phyloP scores from a whole-genome alignment of 345 rosid species.

The Nephelium lappaceum region DNA sequence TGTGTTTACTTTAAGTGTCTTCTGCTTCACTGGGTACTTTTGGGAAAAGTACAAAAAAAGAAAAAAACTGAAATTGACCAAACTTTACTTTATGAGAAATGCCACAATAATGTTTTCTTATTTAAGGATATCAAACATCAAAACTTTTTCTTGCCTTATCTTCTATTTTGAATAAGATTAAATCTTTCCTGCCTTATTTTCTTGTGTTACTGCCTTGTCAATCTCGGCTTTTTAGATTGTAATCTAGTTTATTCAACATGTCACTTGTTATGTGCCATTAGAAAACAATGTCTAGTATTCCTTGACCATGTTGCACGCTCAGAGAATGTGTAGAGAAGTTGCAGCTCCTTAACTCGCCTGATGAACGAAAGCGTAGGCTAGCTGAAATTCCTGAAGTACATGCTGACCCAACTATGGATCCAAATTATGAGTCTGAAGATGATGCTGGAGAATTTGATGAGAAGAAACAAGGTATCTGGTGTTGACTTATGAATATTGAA shows the following conservation, averaged over 20 bases:
- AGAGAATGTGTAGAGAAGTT: conserved; percentile 82
- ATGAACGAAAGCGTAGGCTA: conserved; percentile 70
- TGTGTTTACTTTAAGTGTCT: neutral
- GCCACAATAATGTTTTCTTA: neutral
- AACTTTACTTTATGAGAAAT: neutral
- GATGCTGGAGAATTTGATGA: conserved; percentile 42
- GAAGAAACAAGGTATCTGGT: conserved; percentile 53
- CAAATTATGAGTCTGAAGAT: conserved; percentile 48
- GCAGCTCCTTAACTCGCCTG: conserved; percentile 69
- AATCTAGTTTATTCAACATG: neutral
- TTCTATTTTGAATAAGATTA: neutral
- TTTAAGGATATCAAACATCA: neutral
- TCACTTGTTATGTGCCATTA: conserved; percentile 15
- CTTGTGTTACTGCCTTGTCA: neutral
- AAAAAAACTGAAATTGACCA: neutral
- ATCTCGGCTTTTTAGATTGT: neutral
- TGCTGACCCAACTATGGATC: conserved; percentile 60
- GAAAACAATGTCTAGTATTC: conserved; percentile 27
- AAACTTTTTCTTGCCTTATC: neutral
- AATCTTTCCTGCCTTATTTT: neutral
- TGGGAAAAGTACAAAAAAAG: neutral
- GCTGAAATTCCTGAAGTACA: conserved; percentile 69
- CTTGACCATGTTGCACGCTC: conserved; percentile 77
- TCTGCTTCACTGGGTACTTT: neutral
- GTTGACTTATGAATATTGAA: conserved; percentile 18